Percentiles rank a stretch among this genome's conserved stretches.
Conservation (phyloP, 306 rosid species). For the Castanea mollissima region DNA sequence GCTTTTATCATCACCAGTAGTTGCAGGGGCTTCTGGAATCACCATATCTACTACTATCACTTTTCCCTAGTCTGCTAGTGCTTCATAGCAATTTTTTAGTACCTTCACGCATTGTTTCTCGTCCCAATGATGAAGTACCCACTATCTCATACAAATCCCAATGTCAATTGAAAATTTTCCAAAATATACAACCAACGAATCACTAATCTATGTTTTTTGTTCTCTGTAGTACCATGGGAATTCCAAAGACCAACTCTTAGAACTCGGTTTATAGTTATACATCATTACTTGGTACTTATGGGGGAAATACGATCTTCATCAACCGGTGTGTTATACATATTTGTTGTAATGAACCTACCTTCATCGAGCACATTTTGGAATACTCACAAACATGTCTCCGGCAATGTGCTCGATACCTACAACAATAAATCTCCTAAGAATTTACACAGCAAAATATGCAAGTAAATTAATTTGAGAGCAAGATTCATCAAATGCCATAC, state of each 20-base stretch:
- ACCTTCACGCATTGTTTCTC: conserved; percentile 7
- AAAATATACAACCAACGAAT: neutral
- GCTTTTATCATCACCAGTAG: too few relatives aligned
- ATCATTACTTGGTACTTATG: too few relatives aligned
- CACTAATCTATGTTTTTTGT: neutral
- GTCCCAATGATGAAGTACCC: conserved; percentile 18
- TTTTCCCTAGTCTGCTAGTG: conserved; percentile 22
- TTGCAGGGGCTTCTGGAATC: neutral
- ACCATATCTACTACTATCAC: conserved; percentile 25
- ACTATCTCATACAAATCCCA: neutral
- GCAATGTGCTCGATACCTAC: conserved; percentile 29
- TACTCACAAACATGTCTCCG: conserved; percentile 19
- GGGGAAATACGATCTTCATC: too few relatives aligned
- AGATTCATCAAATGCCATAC: too few relatives aligned
- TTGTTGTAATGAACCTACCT: neutral
- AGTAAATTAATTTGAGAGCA: neutral
- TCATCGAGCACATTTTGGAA: conserved; percentile 29
- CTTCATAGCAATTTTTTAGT: conserved; percentile 25
- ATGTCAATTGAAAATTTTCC: neutral
- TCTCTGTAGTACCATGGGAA: too few relatives aligned
- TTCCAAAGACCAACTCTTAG: too few relatives aligned
- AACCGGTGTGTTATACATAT: neutral
- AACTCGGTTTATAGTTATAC: neutral
- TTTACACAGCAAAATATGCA: neutral
- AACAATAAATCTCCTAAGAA: neutral